These are phyloP conservation scores for Mentha longifolia DNA, from an alignment of 257 asterid genomes.

Conservation along the genomic window DNA sequence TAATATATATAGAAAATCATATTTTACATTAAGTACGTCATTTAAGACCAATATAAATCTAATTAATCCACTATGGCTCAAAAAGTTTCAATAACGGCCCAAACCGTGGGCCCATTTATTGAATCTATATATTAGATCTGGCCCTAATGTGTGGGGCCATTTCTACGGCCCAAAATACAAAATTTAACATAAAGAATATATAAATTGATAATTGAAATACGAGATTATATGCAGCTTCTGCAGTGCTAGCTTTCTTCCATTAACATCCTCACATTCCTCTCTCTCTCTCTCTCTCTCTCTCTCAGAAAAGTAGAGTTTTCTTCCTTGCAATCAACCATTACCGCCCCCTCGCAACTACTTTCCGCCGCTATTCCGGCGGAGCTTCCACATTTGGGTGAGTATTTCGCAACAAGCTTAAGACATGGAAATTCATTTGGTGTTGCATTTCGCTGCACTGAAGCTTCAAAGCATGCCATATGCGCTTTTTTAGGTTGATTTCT, in stretches of 20 bases:
- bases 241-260: background rate
- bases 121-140: too few species aligned
- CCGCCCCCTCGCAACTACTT: background rate
- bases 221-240: background rate
- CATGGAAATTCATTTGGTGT: background rate
- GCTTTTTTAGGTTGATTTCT: background rate
- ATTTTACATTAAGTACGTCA: background rate
- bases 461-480: background rate
- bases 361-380: background rate
- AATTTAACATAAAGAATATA: too few species aligned
- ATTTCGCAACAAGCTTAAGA: background rate
- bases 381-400: slow-evolving; percentile 10
- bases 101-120: background rate
- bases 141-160: too few species aligned
- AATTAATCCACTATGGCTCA: background rate
- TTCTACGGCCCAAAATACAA: too few species aligned
- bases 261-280: slow-evolving; percentile 5
- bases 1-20: too few species aligned
- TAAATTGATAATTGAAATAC: too few species aligned
- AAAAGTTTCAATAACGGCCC: background rate
- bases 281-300: background rate
- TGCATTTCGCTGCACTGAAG: background rate
- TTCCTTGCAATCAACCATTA: background rate
- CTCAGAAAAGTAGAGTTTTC: background rate
- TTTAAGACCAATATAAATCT: background rate